Evolutionary conservation across 129 eudicot species (phyloP).

Genomic region (Gnaphalium uliginosum): DNA sequence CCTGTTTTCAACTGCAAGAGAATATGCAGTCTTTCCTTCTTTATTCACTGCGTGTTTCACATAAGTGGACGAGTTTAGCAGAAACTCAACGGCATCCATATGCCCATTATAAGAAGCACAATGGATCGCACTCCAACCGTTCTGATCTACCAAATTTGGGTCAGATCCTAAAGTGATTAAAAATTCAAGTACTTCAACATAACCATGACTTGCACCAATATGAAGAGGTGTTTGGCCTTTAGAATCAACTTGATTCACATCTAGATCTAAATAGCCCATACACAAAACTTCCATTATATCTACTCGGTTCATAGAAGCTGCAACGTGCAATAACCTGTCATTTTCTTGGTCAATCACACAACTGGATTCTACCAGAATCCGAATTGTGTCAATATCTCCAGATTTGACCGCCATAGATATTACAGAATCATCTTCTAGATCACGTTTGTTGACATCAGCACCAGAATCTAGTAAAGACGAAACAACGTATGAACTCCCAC

Average conservation of each 20-base stretch:
- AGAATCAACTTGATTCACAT: slow-evolving; percentile 43
- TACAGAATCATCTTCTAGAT: slow-evolving; percentile 33
- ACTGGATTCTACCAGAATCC: slow-evolving; percentile 51
- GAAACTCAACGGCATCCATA: slow-evolving; percentile 40
- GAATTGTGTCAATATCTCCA: slow-evolving; percentile 45
- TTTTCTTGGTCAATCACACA: slow-evolving; percentile 37
- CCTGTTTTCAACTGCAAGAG: slow-evolving; percentile 55
- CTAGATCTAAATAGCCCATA: slow-evolving; percentile 51
- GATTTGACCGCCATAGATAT: slow-evolving; percentile 49
- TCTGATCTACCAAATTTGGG: slow-evolving; percentile 42
- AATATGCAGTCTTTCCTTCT: slow-evolving; percentile 67
- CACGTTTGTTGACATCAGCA: slow-evolving; percentile 45
- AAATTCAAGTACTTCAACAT: slow-evolving; percentile 53
- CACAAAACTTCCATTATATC: slow-evolving; percentile 71
- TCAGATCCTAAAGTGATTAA: slow-evolving; percentile 57
- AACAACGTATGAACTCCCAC: slow-evolving; percentile 44
- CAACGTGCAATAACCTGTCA: slow-evolving; percentile 56
- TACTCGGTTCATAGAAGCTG: slow-evolving; percentile 49
- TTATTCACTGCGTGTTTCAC: slow-evolving; percentile 50
- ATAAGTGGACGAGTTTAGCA: slow-evolving; percentile 41
- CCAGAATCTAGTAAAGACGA: slow-evolving; percentile 58
- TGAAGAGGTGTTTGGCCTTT: slow-evolving; percentile 71
- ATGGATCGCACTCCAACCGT: slow-evolving; percentile 65
- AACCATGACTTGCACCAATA: slow-evolving; percentile 49
- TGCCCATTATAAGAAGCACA: slow-evolving; percentile 55